Evolutionary conservation across 1,284 basidiomycete species (phyloP).

Genomic region (Takashimella koratensis): DNA sequence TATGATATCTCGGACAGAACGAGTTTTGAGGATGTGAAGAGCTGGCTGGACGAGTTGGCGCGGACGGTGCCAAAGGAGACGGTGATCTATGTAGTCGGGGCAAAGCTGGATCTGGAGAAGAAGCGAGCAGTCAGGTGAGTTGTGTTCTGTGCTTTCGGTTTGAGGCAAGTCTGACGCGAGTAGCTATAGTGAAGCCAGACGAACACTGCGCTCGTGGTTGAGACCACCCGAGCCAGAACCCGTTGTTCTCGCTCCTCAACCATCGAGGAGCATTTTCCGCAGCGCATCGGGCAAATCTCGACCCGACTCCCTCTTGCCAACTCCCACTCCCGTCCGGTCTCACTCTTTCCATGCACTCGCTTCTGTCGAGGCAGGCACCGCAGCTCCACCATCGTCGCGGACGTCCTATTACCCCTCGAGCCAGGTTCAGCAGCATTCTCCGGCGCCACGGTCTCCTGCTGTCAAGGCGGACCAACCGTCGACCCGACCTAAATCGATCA

Average conservation of each 20-base stretch:
- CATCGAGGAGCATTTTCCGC: constrained; percentile 27
- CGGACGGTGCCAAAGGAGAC: constrained; percentile 44
- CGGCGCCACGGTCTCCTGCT: neutral
- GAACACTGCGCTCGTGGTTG: constrained; percentile 35
- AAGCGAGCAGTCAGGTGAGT: constrained; percentile 37
- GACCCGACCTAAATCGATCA: neutral
- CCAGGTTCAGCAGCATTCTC: neutral
- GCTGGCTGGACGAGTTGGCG: constrained; percentile 74
- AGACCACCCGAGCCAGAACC: constrained; percentile 21
- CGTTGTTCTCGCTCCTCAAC: constrained; percentile 17
- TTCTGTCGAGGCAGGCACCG: neutral
- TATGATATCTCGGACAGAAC: constrained; percentile 59
- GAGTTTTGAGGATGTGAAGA: constrained; percentile 84
- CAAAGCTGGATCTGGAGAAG: constrained; percentile 40
- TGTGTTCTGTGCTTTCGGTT: neutral
- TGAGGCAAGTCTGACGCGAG: neutral
- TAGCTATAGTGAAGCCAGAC: constrained; percentile 35
- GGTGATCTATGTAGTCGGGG: constrained; percentile 46
- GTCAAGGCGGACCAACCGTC: neutral
- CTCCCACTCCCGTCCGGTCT: constrained; percentile 11
- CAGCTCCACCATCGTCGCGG: neutral
- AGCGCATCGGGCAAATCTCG: constrained; percentile 19
- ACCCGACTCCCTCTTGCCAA: constrained; percentile 8
- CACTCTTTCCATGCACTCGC: constrained; percentile 29
- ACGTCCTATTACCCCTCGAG: neutral